phyloP scores from a whole-genome alignment of 306 rosid species.

The Sesbania bispinosa region DNA sequence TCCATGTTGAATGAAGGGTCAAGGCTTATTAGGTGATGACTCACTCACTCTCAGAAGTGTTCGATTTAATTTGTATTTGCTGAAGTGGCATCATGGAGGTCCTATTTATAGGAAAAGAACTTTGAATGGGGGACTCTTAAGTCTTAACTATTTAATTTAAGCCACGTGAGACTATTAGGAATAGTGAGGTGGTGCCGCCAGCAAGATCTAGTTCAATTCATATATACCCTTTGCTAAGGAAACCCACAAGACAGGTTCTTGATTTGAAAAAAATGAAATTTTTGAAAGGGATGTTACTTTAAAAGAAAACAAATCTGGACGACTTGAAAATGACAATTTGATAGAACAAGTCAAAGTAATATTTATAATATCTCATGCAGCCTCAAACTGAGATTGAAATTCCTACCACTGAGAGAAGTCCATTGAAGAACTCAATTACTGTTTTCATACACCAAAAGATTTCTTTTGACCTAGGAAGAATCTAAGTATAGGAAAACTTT shows the following conservation, averaged over 20 bases:
- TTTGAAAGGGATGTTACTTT: conserved; percentile 15
- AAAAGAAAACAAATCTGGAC: neutral
- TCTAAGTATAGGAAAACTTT: neutral
- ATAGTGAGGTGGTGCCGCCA: conserved; percentile 29
- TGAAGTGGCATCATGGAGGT: conserved; percentile 21
- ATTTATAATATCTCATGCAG: neutral
- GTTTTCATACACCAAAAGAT: neutral
- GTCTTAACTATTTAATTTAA: too few species aligned
- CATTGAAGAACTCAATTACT: conserved; percentile 8
- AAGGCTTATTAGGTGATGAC: neutral
- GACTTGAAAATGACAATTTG: conserved; percentile 15
- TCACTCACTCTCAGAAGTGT: neutral
- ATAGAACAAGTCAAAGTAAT: conserved; percentile 14
- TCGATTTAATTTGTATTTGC: neutral
- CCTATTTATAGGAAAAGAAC: conserved; percentile 44
- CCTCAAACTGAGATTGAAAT: neutral
- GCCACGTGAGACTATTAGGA: conserved; percentile 17
- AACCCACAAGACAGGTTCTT: conserved; percentile 29
- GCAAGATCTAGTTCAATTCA: neutral
- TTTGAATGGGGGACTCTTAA: neutral
- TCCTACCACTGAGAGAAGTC: neutral
- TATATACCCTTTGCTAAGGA: conserved; percentile 10
- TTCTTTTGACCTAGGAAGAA: conserved; percentile 23
- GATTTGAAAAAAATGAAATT: conserved; percentile 22
- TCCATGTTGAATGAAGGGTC: conserved; percentile 35